Conservation (phyloP, 176 grass and related monocot species). For the Metroxylon sagu region DNA sequence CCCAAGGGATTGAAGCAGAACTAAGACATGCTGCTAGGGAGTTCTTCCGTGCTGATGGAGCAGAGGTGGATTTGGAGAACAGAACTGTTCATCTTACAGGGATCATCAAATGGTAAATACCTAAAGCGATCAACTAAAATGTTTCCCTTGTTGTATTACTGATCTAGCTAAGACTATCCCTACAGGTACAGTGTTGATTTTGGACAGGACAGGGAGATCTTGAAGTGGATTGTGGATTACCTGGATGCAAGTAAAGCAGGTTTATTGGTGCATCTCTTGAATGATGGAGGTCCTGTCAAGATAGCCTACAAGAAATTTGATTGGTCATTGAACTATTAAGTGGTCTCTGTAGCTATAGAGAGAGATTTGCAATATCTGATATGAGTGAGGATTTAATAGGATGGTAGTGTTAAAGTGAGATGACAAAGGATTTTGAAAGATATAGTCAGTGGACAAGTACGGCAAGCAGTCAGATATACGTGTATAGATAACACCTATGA, state of each 20-base stretch:
- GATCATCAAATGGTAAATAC: slow-evolving; percentile 73
- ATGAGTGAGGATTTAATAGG: no score
- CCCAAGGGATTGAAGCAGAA: slow-evolving; percentile 65
- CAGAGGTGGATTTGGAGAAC: slow-evolving; percentile 72
- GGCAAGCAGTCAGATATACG: no score
- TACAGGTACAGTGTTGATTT: slow-evolving; percentile 88
- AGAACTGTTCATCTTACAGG: slow-evolving; percentile 63
- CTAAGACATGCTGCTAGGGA: slow-evolving; percentile 74
- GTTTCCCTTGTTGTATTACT: background rate
- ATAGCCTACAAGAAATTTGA: slow-evolving; percentile 73
- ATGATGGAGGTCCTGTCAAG: slow-evolving; percentile 55
- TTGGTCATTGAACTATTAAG: slow-evolving; percentile 60
- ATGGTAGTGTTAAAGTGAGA: no score
- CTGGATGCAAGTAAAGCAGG: slow-evolving; percentile 83
- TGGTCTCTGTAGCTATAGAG: no score
- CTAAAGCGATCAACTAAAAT: no score
- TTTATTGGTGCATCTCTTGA: slow-evolving; percentile 70
- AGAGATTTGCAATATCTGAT: no score
- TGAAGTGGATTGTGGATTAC: slow-evolving; percentile 79
- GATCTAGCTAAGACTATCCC: background rate
- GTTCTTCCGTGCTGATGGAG: slow-evolving; percentile 62
- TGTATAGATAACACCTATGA: no score
- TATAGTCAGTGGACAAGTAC: no score
- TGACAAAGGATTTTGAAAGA: no score
- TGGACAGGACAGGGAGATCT: slow-evolving; percentile 77